Evolutionary conservation across 2,329 filamentous ascomycete genomes (phyloP).

Genomic region (Fusarium sp.): DNA sequence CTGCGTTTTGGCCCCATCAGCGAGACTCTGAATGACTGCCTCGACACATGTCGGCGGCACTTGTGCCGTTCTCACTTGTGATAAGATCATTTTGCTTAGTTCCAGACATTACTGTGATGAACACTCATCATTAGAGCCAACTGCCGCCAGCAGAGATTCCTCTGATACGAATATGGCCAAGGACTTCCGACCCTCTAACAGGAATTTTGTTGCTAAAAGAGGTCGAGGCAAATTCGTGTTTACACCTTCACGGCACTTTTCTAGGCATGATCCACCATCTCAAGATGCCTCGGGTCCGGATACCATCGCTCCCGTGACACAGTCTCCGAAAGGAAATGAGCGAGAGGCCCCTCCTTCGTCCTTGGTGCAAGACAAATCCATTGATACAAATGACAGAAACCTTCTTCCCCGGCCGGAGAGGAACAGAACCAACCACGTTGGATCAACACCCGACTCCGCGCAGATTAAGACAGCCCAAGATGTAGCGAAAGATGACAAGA

Average conservation of each 20-base stretch:
- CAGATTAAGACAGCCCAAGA: not conserved
- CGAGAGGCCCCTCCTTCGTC: not conserved
- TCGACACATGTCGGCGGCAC: slow-evolving; percentile 22
- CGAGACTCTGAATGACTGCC: slow-evolving; percentile 26
- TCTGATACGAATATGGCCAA: not conserved
- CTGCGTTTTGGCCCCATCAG: slow-evolving; percentile 4
- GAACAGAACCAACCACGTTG: not conserved
- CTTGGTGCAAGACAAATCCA: not conserved
- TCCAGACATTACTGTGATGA: slow-evolving; percentile 27
- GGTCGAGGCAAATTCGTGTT: slow-evolving; percentile 12
- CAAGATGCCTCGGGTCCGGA: not conserved
- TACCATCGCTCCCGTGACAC: not conserved
- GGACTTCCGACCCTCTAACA: not conserved
- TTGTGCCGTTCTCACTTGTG: slow-evolving; percentile 22
- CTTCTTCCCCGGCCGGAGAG: not conserved
- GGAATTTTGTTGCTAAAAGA: slow-evolving; percentile 26
- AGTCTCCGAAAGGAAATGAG: not conserved
- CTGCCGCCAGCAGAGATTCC: not conserved
- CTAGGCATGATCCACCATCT: not conserved
- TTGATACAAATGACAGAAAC: not conserved
- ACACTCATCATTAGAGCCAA: not conserved
- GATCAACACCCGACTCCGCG: not conserved
- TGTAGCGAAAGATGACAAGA: not conserved
- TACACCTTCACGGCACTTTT: slow-evolving; percentile 1
- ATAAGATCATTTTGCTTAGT: slow-evolving; percentile 13